Percentiles rank a stretch among this genome's conserved stretches.
Conservation (phyloP, 2,329 filamentous ascomycete genomes). For the Aureobasidium sp. region DNA sequence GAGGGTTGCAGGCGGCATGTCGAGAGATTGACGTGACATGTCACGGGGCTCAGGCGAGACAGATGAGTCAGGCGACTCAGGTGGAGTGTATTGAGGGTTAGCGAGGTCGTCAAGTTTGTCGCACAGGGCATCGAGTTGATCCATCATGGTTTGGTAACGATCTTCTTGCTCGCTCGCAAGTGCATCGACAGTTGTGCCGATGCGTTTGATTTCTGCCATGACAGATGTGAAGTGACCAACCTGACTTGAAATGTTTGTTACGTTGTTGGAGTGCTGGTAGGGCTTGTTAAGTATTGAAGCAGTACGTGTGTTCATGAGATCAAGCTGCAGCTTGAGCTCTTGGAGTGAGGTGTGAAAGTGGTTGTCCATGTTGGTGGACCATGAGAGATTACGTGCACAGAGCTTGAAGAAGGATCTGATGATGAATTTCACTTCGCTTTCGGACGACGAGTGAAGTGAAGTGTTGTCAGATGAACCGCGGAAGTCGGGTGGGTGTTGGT, state of each 20-base stretch:
- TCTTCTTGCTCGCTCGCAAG: not conserved
- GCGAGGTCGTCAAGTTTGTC: not conserved
- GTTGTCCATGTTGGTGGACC: not conserved
- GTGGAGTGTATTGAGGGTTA: not conserved
- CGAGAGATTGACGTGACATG: not conserved
- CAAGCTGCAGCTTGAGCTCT: slow-evolving; percentile 3
- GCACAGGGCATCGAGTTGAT: not conserved
- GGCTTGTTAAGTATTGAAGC: not conserved
- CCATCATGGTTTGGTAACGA: not conserved
- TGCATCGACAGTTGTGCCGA: not conserved
- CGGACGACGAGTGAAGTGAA: not conserved
- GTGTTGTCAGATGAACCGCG: not conserved
- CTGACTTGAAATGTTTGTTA: not conserved
- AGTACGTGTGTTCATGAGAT: slow-evolving; percentile 9
- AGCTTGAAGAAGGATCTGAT: not conserved
- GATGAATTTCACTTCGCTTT: not conserved
- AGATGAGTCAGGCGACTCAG: not conserved
- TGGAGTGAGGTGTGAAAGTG: not conserved
- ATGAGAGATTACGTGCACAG: not conserved
- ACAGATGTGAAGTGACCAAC: not conserved
- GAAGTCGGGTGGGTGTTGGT: not conserved
- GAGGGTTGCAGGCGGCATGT: not conserved
- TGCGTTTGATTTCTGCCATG: not conserved
- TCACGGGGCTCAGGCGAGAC: not conserved
- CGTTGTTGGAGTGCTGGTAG: not conserved